Evolutionary conservation across 2,329 filamentous ascomycete genomes (phyloP).

Genomic region (Neofusicoccum parvum): DNA sequence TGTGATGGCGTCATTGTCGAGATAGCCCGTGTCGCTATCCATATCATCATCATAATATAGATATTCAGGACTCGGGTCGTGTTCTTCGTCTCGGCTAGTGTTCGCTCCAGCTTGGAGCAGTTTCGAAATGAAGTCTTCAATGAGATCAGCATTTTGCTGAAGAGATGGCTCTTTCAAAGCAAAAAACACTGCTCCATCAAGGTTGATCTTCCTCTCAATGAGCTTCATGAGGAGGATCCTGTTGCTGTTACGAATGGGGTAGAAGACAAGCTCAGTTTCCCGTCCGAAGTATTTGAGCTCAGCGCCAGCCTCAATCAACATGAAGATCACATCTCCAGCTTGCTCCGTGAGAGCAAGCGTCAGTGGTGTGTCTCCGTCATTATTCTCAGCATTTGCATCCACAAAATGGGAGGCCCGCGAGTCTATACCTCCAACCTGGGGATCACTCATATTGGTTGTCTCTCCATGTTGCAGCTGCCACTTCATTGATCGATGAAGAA

Average conservation of each 20-base stretch:
- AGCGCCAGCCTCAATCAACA: not conserved
- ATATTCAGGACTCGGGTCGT: too few relatives aligned
- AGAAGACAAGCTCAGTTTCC: not conserved
- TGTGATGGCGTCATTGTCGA: too few relatives aligned
- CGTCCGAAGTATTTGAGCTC: not conserved
- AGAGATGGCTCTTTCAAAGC: not conserved
- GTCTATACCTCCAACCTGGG: not conserved
- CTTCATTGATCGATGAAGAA: not conserved
- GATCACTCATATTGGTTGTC: too few relatives aligned
- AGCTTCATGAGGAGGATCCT: not conserved
- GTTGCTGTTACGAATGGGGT: not conserved
- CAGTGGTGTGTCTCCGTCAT: not conserved
- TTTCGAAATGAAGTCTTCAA: not conserved
- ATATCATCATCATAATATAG: too few relatives aligned
- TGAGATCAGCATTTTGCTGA: too few relatives aligned
- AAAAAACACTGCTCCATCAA: not conserved
- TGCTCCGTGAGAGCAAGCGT: not conserved
- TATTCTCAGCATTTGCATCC: not conserved
- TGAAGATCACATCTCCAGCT: not conserved
- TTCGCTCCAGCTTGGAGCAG: not conserved
- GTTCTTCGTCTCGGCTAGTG: not conserved
- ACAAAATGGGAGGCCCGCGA: not conserved
- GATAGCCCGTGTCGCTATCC: too few relatives aligned
- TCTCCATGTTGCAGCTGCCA: not conserved
- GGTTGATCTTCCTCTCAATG: not conserved